Evolutionary conservation across 192 early-diverging fungal species (phyloP).

Genomic region (Backusella morwellensis): DNA sequence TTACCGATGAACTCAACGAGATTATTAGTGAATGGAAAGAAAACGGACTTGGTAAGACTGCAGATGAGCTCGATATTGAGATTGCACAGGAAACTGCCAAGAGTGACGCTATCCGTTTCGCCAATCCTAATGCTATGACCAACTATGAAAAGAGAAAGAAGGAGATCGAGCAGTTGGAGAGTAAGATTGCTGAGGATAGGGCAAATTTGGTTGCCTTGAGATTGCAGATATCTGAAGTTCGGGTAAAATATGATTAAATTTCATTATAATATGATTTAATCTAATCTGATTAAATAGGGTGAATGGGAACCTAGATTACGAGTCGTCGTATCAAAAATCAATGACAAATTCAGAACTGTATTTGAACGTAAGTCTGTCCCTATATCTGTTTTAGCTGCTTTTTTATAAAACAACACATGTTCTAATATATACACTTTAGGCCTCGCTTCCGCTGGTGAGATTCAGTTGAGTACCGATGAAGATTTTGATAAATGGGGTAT

Average conservation of each 20-base stretch:
- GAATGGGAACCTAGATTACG: constrained; percentile 71
- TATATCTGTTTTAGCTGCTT: not conserved
- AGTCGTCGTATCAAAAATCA: constrained; percentile 61
- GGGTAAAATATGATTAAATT: not conserved
- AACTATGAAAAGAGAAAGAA: constrained; percentile 61
- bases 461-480: constrained; percentile 62
- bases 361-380: not conserved
- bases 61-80: constrained; percentile 67
- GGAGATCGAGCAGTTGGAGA: constrained; percentile 8
- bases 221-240: not conserved
- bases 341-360: constrained; percentile 33
- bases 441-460: constrained; percentile 80
- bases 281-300: constrained; percentile 24
- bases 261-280: not conserved
- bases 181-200: not conserved
- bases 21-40: constrained; percentile 28
- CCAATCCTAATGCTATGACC: constrained; percentile 60
- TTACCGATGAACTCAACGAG: constrained; percentile 41
- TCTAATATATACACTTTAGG: constrained; percentile 28
- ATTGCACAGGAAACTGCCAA: constrained; percentile 54
- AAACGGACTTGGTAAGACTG: constrained; percentile 26
- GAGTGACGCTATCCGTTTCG: constrained; percentile 48
- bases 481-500: constrained; percentile 93
- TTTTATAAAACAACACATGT: not conserved
- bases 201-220: not conserved